Evolutionary conservation across 164 flowering plant genomes (phyloP), one percentile per base, ranked within the genome.

Genomic region (Vitis labrusca): DNA sequence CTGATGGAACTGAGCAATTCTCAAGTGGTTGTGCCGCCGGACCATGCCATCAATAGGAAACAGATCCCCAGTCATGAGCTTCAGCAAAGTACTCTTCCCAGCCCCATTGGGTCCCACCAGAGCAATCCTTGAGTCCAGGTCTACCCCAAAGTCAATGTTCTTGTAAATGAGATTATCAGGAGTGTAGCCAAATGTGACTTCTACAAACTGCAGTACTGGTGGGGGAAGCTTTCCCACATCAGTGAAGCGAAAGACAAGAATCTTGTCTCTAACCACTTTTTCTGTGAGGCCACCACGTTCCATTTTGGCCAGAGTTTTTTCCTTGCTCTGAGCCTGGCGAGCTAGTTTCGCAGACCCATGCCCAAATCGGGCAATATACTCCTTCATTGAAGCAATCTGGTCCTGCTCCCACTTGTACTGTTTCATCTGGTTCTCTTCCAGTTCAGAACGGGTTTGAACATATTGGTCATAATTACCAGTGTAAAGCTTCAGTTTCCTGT

Each of bases 381-480:
- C 99, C 78, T 94, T 94, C 99, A 94, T 94, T 0, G 77, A 61
- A 55, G 98, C 53, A 63, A 94, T 94, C 81, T 94, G 99, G 60
- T 94, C 99, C 82, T 92, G 99, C 86, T 94, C 99, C 99, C 99
- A 94, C 74, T 82, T 91, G 79, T 92, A 94, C 74, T 90, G 98
- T 70, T 94, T 94, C 98, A 94, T 92, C 82, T 94, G 99, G 71
- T 94, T 94, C 77, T 94, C 99, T 75, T 94, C 99, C 59, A 91
- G 89, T 63, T 93, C 99, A n/a, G 88, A 16, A 63, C 99, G 94
- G 60, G 98, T 93, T 78, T 91, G 96, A 56, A 88, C 89, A 77
- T 94, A 94, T 56, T 93, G 99, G 71, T 94, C 99, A 72, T 71
- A 94, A 74, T 94, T 94, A 58, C 99, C 99, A 59, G 96, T 81